phyloP scores from a whole-genome alignment of 1,284 basidiomycete species.

The Cerioporus squamosus region DNA sequence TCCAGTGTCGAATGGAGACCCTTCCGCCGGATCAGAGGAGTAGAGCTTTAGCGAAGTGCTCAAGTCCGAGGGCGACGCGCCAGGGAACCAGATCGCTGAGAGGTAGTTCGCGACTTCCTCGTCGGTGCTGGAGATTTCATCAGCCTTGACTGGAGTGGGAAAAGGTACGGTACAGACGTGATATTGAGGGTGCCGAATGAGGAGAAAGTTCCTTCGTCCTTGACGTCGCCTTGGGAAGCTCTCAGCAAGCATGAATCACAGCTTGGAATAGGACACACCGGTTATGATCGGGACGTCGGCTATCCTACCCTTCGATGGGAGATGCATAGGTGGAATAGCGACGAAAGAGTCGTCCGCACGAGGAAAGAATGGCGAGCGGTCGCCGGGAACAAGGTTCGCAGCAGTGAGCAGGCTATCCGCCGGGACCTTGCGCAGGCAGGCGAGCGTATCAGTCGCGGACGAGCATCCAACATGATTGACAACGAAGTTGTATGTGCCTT shows the following conservation, averaged over 20 bases:
- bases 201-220: slow-evolving; percentile 39
- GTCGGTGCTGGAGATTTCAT: slow-evolving; percentile 7
- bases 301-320: slow-evolving; percentile 31
- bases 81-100: slow-evolving; percentile 36
- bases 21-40: slow-evolving; percentile 45
- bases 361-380: slow-evolving; percentile 35
- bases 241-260: not conserved
- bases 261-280: slow-evolving; percentile 9
- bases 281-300: slow-evolving; percentile 38
- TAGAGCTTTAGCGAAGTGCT: slow-evolving; percentile 42
- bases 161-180: slow-evolving; percentile 7
- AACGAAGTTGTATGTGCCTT: slow-evolving; percentile 39
- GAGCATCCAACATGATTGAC: slow-evolving; percentile 36
- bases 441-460: not conserved
- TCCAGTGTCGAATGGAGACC: slow-evolving; percentile 56
- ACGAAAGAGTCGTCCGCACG: slow-evolving; percentile 43
- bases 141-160: not conserved
- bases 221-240: slow-evolving; percentile 21
- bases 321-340: slow-evolving; percentile 29
- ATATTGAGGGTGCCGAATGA: slow-evolving; percentile 16
- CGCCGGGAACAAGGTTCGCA: not conserved
- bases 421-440: not conserved
- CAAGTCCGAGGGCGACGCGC: slow-evolving; percentile 32
- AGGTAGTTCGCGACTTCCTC: slow-evolving; percentile 2
- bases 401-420: not conserved